Evolutionary conservation across 2,329 filamentous ascomycete genomes (phyloP), one percentile per base, ranked within the genome.

Genomic region (Fusarium buxicola): DNA sequence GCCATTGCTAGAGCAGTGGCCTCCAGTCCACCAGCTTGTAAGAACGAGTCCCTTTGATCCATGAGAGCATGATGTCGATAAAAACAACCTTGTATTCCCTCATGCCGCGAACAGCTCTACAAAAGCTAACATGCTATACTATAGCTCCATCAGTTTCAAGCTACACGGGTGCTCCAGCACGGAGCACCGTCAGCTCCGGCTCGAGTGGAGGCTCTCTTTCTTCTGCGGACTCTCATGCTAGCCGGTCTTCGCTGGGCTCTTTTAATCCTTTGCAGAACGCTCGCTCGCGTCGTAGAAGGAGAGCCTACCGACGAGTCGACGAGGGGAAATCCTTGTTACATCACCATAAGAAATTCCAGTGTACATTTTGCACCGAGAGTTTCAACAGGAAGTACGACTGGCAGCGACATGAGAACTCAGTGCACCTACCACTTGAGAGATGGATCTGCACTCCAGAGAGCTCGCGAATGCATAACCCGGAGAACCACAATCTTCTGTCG

Each of bases 401-500:
- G 78, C 77, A 78, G 50, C 74, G 82, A 31, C 82, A 85, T 62
- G 82, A 85, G 61, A 78, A 77, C 30, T 75, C 77, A 59, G 77
- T 76, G 61, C 82, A 73, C 71, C 76, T 73, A 64, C 82, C 75
- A 38, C 81, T 80, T 1, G 77, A 75, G 73, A 75, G 66, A 46
- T 85, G 72, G 83, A 77, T 76, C 65, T 84, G 74, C 39, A 73
- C 71, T 11, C 76, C 76, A 1, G 24, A 52, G 1, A 75, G 75
- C 52, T 67, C 72, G 10, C 63, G 52, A 2, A 2, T 77, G 79
- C 5, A 71, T 78, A 8, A 76, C 80, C 28, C 73, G 77, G 7
- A 74, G 75, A 24, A 41, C 12, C 11, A 56, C 50, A 12, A 60
- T 47, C 16, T 34, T 3, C 11, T 30, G 3, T 52, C 30, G 16